Conservation (phyloP, 371 early-diverging fungal species). For the Saksenaea oblongispora region DNA sequence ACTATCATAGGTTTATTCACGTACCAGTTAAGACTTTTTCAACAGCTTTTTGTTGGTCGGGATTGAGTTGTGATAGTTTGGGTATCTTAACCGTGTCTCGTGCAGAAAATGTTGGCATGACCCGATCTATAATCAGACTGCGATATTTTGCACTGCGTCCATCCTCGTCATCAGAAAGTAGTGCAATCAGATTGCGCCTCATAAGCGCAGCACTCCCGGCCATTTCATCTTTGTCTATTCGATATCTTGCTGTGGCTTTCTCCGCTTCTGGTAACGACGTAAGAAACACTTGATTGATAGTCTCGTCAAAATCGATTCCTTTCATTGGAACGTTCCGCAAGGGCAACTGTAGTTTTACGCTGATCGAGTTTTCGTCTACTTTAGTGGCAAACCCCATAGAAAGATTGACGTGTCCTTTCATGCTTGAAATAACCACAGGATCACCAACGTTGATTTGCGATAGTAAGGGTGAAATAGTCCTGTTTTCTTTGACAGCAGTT, state of each 20-base stretch:
- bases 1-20: background rate
- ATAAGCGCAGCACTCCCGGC: slow-evolving; percentile 63
- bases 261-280: slow-evolving; percentile 10
- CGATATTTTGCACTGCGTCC: slow-evolving; percentile 55
- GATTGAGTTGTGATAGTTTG: slow-evolving; percentile 47
- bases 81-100: background rate
- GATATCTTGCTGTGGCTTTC: slow-evolving; percentile 41
- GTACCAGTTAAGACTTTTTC: slow-evolving; percentile 56
- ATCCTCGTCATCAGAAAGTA: slow-evolving; percentile 54
- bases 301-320: slow-evolving; percentile 42
- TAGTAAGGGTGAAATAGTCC: slow-evolving; percentile 25
- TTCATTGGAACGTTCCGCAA: slow-evolving; percentile 64
- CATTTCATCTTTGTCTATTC: slow-evolving; percentile 88
- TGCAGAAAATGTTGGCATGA: slow-evolving; percentile 62
- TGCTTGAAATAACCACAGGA: slow-evolving; percentile 80
- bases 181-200: slow-evolving; percentile 73
- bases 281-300: slow-evolving; percentile 44
- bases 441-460: slow-evolving; percentile 76
- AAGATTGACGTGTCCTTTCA: slow-evolving; percentile 72
- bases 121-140: slow-evolving; percentile 82
- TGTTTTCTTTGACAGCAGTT: background rate
- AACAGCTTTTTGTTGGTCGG: slow-evolving; percentile 67
- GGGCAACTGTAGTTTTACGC: slow-evolving; percentile 64
- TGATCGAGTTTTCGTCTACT: slow-evolving; percentile 48
- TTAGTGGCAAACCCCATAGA: slow-evolving; percentile 76